phyloP scores from a whole-genome alignment of 345 rosid species.

The Xanthoceras sorbifolium region DNA sequence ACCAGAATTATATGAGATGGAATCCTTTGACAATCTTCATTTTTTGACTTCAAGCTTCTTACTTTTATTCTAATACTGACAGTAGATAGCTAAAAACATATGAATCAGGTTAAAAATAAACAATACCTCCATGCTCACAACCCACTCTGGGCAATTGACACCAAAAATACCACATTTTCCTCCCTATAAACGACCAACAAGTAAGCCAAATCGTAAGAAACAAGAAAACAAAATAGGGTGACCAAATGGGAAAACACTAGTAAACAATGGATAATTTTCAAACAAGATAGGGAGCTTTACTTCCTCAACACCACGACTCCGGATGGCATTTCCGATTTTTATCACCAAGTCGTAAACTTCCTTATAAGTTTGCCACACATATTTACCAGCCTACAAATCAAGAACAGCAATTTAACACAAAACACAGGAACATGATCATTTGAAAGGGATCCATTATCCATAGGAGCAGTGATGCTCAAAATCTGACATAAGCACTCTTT shows the following conservation, averaged over 20 bases:
- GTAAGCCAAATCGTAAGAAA: neutral
- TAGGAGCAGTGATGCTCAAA: neutral
- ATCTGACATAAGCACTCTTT: neutral
- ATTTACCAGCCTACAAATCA: slow-evolving; percentile 68
- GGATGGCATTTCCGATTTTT: slow-evolving; percentile 78
- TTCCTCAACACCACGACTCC: slow-evolving; percentile 76
- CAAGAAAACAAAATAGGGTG: neutral
- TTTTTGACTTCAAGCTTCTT: neutral
- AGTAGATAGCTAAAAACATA: neutral
- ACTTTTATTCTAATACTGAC: neutral
- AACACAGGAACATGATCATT: neutral
- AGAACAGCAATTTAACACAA: neutral
- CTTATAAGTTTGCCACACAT: slow-evolving; percentile 86
- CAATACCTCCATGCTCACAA: slow-evolving; percentile 95
- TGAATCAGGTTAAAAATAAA: slow-evolving; percentile 11
- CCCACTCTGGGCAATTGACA: slow-evolving; percentile 86
- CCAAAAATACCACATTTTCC: slow-evolving; percentile 94
- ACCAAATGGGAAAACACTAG: neutral
- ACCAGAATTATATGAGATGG: neutral
- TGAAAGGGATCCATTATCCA: neutral
- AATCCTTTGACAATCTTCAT: neutral
- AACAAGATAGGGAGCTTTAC: slow-evolving; percentile 37
- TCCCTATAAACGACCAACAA: slow-evolving; percentile 44
- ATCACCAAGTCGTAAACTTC: slow-evolving; percentile 79
- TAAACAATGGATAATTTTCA: neutral